Base-by-base conservation (phyloP, 169 alveolate species). In the Plasmodium knowlesi region DNA sequence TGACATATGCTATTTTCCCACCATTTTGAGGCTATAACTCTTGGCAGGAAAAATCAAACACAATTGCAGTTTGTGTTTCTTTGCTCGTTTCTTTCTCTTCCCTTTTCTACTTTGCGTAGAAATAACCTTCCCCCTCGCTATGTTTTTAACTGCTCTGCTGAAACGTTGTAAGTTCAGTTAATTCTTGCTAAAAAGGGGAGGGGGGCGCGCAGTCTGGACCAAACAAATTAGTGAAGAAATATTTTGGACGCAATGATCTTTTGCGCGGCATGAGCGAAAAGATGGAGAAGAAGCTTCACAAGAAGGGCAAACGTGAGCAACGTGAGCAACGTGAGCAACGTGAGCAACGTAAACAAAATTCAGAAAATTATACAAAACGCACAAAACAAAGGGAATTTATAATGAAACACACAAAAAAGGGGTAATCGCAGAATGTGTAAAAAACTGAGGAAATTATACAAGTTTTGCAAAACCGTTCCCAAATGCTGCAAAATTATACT, bases 211-310 rank as follows among this genome's bases (percentile, higher is more conserved):
- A 67, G 76, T 67, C 37, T 67, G 76, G 76, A 39, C 37, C 16
- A 67, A 19, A 67, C 41, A 79, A 79, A 41, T 79, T 37, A 79
- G 32, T 79, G 39, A 79, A 16, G 32, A 19, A 37, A 41, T 79
- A 30, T 37, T 50, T 37, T 41, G n/a, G 25, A 79, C 39, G 84
- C 28, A 79, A 43, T 73, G 84, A 73, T 79, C 84, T 79, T 79
- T 79, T n/a, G 57, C 50, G 54, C 4, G 54, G n/a, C 3, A 79
- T 39, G 14, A 43, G 28, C 37, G 76, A 67, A 67, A 19, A 67
- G 14, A 9, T 8, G 14, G n/a, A n/a, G 76, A 67, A 67, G 25
- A 67, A 22, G 32, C 28, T 67, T 19, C 30, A 67, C 76, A 79
- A 79, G n/a, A 41, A 30, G 22, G 57, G 34, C 34, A 41, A 79